Evolutionary conservation across 83 land plant genomes (phyloP), one percentile per base, ranked within the genome.

Genomic region (Isoetes engelmannii): DNA sequence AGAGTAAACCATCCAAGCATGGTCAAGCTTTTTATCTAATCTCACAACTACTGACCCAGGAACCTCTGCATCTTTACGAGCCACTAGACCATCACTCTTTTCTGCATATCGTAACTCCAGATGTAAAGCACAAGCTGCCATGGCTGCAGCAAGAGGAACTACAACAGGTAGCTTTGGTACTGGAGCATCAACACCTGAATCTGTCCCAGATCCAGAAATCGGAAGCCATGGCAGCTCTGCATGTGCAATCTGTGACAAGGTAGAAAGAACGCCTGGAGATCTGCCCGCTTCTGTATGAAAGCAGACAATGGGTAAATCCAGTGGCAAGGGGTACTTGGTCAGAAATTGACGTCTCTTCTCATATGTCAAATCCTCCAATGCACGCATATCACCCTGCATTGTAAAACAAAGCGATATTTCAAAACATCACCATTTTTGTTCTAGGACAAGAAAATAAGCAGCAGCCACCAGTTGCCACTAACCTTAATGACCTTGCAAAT

Each of bases 1-100:
- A 20, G 98, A 86, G 63, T 93, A 93, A 13, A 90, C 96, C 98
- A 94, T 94, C 98, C 98, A 94, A 10, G 88, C 98, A 77, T 94
- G 98, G 72, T 94, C 98, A 71, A 94, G 48, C 48, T 90, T 94
- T 64, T 82, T 84, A 28, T 79, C 77, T 53, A 87, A 96, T 13
- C 85, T 73, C 7, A 94, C 96, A 10, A 88, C 98, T 51, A 86
- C 72, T 13, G 98, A 94, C 4, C 98, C 98, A 4, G 98, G 98
- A 47, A 89, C 98, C 77, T 88, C 92, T 7, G 98, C 96, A 80
- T 94, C 98, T 63, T 88, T 79, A 54, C 98, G 77, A 3, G 89
- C 83, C 3, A 94, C 98, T 47, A 94, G 98, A 6, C 98, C 98
- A 76, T 94, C 98, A 75, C 98, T 94, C 72, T 88, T 94, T 74